A percentile compares a stretch with the other conserved stretches of the same genome.
phyloP scores from a whole-genome alignment of 177 flowering plant species.

The Tripterygium wilfordii region DNA sequence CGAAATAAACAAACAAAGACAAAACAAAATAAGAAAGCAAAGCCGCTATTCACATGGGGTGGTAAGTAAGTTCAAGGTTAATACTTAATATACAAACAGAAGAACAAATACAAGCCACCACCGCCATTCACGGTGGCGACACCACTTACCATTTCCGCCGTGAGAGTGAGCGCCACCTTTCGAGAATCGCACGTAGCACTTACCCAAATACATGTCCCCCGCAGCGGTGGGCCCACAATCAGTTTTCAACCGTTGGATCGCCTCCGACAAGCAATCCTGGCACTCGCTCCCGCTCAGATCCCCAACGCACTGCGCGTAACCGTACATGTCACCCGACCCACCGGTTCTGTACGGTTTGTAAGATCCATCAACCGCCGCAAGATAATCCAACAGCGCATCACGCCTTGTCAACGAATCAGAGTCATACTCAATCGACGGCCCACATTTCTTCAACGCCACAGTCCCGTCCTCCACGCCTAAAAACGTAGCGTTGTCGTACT shows the following conservation, averaged over 20 bases:
- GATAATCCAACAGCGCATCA: conserved; percentile 51
- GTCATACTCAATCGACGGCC: conserved; percentile 35
- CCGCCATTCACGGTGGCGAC: conserved; percentile 13
- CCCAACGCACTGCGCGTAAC: conserved; percentile 78
- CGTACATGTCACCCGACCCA: conserved; percentile 45
- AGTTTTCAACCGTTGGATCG: conserved; percentile 54
- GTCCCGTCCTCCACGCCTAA: conserved; percentile 77
- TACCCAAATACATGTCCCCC: conserved; percentile 80
- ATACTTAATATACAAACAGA: too few species aligned
- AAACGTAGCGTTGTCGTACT: conserved; percentile 64
- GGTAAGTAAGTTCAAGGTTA: too few species aligned
- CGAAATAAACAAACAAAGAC: too few species aligned
- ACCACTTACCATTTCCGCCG: conserved; percentile 24
- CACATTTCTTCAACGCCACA: conserved; percentile 59
- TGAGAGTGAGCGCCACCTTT: conserved; percentile 30
- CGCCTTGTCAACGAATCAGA: conserved; percentile 32
- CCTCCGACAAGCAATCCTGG: conserved; percentile 68
- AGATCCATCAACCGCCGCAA: conserved; percentile 27
- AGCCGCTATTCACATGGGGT: too few species aligned
- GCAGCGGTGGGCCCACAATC: conserved; percentile 52
- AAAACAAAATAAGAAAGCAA: too few species aligned
- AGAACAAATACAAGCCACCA: conserved; percentile 20
- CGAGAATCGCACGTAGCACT: conserved; percentile 79
- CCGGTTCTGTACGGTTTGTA: conserved; percentile 41
- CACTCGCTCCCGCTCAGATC: conserved; percentile 72